These are phyloP conservation scores for Carallia pectinifolia DNA, from an alignment of 345 rosid species.

Conservation along the genomic window DNA sequence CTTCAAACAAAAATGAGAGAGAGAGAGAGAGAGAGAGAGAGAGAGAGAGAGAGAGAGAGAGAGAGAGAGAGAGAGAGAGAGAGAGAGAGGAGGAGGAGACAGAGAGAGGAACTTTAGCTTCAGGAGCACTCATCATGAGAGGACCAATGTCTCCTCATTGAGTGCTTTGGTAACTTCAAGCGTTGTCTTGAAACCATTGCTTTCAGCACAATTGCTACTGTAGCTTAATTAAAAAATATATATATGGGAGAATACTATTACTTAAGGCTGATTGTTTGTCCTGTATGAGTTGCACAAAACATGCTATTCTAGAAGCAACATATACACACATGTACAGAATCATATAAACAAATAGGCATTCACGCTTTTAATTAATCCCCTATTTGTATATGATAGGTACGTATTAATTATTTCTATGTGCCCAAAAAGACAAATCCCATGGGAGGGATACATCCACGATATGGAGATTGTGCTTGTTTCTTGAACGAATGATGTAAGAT, in stretches of 20 bases:
- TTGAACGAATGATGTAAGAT: too few species aligned
- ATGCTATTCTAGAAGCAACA: background rate
- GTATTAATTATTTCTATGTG: too few species aligned
- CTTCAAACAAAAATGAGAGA: too few species aligned
- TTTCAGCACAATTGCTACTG: slow-evolving; percentile 8
- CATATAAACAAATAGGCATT: background rate
- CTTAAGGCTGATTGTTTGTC: slow-evolving; percentile 4
- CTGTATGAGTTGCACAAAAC: background rate
- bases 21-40: too few species aligned
- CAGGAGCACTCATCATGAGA: slow-evolving; percentile 14
- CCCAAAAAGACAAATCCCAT: too few species aligned
- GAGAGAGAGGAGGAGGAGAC: too few species aligned
- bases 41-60: background rate
- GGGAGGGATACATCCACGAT: too few species aligned
- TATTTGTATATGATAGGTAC: background rate
- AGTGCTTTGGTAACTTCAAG: slow-evolving; percentile 8
- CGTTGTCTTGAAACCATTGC: slow-evolving; percentile 10
- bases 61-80: background rate
- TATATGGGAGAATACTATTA: background rate
- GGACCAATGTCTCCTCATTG: slow-evolving; percentile 4
- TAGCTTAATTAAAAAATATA: background rate
- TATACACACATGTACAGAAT: background rate
- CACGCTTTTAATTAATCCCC: background rate
- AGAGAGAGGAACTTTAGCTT: slow-evolving; percentile 3
- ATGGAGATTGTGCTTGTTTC: too few species aligned